Evolutionary conservation across 2,329 filamentous ascomycete species (phyloP), one percentile per base, ranked within the genome.

Genomic region (Rhexocercosporidium sp.): DNA sequence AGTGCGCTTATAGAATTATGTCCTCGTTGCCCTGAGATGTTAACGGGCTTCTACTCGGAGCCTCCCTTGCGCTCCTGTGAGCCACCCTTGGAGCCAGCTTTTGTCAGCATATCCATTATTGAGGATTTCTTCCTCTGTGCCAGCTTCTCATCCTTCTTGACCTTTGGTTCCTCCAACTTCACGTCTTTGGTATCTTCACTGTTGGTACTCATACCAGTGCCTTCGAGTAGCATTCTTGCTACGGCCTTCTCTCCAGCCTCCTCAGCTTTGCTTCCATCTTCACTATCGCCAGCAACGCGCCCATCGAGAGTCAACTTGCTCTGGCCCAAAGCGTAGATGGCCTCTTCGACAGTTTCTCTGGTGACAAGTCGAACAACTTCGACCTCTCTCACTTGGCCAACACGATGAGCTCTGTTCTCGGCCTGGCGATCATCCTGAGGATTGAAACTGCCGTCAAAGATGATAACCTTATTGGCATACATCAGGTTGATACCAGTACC

Each of bases 361-460:
- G 92, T 92, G 63, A 99, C 91, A 0, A 99, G 85, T 34, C 94
- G 85, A 47, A 97, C 89, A 47, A 99, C 92, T 77, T 99, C 95
- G 1, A 99, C 96, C 41, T 95, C 91, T 18, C 92, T 85, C 34
- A 88, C 94, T 82, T 99, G 96, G 0, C 96, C 96, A 9, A 99
- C 92, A 16, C 96, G 91, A 80, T 99, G 96, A 0, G 96, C 96
- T 20, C 96, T 90, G 78, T 99, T 98, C 82, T 98, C 96, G 0
- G 96, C 96, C 78, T 99, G 96, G n/a, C 97, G 90, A 77, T 99
- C 96, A 73, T 98, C 95, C 77, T 99, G 96, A 0, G 96, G 96
- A 74, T 99, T 99, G 81, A 97, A 97, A n/a, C 90, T 93, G 70
- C 92, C 92, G 79, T 99, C 96, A 78, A 98, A 97, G 75, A 99